These are phyloP conservation scores for Pseudocercospora fuligena DNA, from an alignment of 2,329 filamentous ascomycete species.

Conservation along the genomic window DNA sequence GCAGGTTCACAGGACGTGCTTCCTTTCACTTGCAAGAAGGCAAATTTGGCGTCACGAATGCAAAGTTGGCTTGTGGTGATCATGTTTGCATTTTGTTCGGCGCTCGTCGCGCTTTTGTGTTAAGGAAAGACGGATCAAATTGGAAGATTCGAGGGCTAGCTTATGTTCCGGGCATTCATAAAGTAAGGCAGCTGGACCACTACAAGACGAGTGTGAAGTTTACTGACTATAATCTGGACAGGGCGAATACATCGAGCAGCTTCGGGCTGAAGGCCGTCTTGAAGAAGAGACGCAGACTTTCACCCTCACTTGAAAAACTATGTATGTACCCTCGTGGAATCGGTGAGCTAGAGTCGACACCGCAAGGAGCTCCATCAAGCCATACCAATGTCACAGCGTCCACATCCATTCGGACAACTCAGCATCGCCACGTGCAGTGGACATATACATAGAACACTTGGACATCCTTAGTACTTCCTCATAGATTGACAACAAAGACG, in stretches of 20 bases:
- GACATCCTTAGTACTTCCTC: no score
- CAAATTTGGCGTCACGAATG: neutral
- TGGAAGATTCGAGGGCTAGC: neutral
- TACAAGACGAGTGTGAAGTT: neutral
- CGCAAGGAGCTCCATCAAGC: no score
- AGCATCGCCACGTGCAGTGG: no score
- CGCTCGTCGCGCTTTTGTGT: neutral
- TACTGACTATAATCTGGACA: neutral
- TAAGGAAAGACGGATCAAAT: neutral
- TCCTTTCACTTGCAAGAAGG: neutral
- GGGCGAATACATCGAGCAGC: conserved; percentile 4
- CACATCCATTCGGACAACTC: no score
- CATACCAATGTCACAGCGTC: no score
- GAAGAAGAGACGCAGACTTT: conserved; percentile 3
- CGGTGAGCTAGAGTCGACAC: no score
- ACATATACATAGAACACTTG: no score
- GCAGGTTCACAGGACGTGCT: neutral
- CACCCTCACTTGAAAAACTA: neutral
- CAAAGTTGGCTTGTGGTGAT: neutral
- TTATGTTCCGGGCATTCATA: neutral
- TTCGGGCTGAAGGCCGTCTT: neutral
- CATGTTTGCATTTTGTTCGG: conserved; percentile 6
- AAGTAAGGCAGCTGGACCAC: neutral
- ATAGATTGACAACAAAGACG: no score
- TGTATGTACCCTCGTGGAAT: no score